phyloP scores from a whole-genome alignment of 2,329 filamentous ascomycete species.

The Fusarium sororula region DNA sequence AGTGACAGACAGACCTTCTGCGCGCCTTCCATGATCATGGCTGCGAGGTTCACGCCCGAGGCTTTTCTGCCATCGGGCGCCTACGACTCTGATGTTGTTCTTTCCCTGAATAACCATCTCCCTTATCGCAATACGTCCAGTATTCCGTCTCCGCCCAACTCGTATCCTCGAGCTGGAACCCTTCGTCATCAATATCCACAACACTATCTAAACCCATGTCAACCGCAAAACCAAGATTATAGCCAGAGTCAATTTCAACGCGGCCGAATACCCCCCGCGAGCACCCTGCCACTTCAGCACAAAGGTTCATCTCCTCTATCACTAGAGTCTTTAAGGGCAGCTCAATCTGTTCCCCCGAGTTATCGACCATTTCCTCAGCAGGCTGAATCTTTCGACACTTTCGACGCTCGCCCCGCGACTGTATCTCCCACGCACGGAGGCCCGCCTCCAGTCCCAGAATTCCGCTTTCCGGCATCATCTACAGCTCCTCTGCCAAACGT shows the following conservation, averaged over 20 bases:
- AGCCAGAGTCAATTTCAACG: constrained; percentile 25
- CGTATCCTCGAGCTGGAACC: constrained; percentile 30
- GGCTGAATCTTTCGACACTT: constrained; percentile 17
- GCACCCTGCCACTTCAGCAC: constrained; percentile 31
- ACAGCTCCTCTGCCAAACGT: constrained; percentile 35
- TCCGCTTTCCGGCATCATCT: constrained; percentile 31
- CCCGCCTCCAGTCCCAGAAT: constrained; percentile 20
- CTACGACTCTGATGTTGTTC: constrained; percentile 35
- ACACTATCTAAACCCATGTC: constrained; percentile 32
- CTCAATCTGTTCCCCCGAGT: constrained; percentile 28
- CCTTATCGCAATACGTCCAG: constrained; percentile 24
- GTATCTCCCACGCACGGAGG: constrained; percentile 30
- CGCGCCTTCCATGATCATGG: constrained; percentile 36
- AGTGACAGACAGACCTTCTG: constrained; percentile 7
- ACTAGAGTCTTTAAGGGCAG: constrained; percentile 39
- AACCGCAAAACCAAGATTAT: constrained; percentile 26
- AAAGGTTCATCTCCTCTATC: constrained; percentile 35
- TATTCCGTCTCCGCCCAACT: constrained; percentile 29
- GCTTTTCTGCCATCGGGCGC: constrained; percentile 43
- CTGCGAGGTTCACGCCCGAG: constrained; percentile 38
- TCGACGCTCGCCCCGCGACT: constrained; percentile 23
- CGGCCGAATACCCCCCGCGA: constrained; percentile 38
- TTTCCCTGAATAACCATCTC: constrained; percentile 30
- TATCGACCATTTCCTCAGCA: constrained; percentile 26
- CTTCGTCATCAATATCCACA: constrained; percentile 38